Conservation (phyloP, 495 filamentous ascomycete species). For the Penicillium paradoxum region DNA sequence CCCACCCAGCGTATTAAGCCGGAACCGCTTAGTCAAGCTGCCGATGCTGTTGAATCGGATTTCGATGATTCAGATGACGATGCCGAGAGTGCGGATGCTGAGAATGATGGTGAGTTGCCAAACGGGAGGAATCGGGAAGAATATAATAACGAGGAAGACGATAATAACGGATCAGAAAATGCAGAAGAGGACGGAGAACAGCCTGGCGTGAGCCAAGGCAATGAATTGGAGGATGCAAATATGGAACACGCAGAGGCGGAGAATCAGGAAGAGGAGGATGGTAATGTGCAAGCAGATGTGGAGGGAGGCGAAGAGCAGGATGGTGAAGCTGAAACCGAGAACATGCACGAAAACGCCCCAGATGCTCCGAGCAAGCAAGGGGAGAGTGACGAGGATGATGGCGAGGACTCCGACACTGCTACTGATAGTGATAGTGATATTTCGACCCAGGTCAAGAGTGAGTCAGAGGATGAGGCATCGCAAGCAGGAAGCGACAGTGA, state of each 20-base stretch:
- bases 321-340: no score
- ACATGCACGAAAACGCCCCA: background rate
- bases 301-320: background rate
- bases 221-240: background rate
- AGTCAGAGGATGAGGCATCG: background rate
- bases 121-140: background rate
- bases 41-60: background rate
- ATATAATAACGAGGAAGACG: background rate
- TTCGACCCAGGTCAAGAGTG: background rate
- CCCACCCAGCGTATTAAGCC: background rate
- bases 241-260: background rate
- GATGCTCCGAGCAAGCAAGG: background rate
- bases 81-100: background rate
- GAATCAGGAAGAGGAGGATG: background rate
- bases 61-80: background rate
- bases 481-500: background rate
- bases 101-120: background rate
- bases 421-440: background rate
- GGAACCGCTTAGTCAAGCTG: conserved; percentile 1
- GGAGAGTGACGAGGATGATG: background rate
- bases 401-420: background rate
- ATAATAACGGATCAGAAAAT: background rate
- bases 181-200: background rate
- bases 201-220: background rate
- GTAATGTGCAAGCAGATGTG: background rate